phyloP scores from a whole-genome alignment of 139 green algal genomes.

The Nannochloris sp. region DNA sequence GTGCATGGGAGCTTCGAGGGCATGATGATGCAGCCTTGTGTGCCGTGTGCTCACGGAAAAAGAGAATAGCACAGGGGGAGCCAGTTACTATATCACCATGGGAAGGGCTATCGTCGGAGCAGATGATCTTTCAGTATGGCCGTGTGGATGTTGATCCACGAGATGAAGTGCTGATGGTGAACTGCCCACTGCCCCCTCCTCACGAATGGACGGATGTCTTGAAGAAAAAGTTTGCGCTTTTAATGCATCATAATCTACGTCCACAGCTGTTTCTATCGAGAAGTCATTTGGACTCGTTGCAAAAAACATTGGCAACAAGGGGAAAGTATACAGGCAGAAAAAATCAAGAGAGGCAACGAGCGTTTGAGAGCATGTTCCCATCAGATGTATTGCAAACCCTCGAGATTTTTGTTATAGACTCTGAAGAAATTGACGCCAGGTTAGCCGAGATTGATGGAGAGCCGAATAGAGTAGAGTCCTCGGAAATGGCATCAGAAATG shows the following conservation, averaged over 20 bases:
- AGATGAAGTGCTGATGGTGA: conserved; percentile 61
- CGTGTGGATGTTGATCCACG: conserved; percentile 57
- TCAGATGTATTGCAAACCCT: conserved; percentile 34
- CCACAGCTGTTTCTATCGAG: conserved; percentile 49
- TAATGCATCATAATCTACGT: conserved; percentile 16
- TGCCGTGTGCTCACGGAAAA: neutral
- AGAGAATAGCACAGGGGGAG: conserved; percentile 13
- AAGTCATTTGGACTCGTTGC: neutral
- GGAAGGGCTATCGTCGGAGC: conserved; percentile 57
- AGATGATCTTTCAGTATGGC: conserved; percentile 76
- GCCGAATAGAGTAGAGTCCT: neutral
- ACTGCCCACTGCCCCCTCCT: conserved; percentile 42
- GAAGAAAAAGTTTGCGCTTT: conserved; percentile 21
- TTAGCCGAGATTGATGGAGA: conserved; percentile 4
- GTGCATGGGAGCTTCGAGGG: neutral
- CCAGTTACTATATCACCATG: conserved; percentile 57
- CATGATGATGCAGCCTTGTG: neutral
- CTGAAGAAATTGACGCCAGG: conserved; percentile 29
- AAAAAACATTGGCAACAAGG: neutral
- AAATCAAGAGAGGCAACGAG: neutral
- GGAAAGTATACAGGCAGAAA: neutral
- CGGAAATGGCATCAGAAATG: conserved; percentile 7
- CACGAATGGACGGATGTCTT: conserved; percentile 34
- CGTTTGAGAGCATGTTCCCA: conserved; percentile 17
- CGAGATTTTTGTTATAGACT: conserved; percentile 53